Evolutionary conservation across 1,284 basidiomycete genomes (phyloP), one percentile per base, ranked within the genome.

Genomic region (Wallemia mellicola): DNA sequence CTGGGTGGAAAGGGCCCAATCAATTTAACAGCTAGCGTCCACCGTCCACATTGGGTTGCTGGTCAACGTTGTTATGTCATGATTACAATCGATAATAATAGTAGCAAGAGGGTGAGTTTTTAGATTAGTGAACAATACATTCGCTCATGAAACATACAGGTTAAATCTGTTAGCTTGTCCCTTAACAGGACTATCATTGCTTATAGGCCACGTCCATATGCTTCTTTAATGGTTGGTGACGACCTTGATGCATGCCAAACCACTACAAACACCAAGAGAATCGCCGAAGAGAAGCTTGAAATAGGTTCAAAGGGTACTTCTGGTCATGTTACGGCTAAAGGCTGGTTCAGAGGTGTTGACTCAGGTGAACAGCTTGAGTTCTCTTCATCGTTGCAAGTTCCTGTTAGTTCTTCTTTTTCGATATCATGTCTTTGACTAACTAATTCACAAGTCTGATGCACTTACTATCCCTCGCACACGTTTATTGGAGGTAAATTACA

Each of bases 281-380:
- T 88, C 1, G 75, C 78, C 1, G 80, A 81, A 65, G 76, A 76
- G 28, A 71, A 73, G 1, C 73, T 87, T 26, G 77, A 81, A 65
- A 79, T 82, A 66, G 78, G 79, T 14, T 76, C 81, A 60, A 75
- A 75, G 56, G 77, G 76, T 24, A 71, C 77, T 1, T 76, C 77
- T 63, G 81, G 81, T 1, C 74, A 77, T 65, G 81, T 83, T 2
- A 87, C 83, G 33, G 81, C 83, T 2, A 82, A 80, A 65, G 84
- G 85, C 0, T 88, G 84, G 82, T 91, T 86, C 86, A 75, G 79
- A 1, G 86, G 86, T 7, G 78, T 89, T 3, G 72, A 74, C 22
- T 72, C 81, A 2, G 78, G 79, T 0, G 78, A 81, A 63, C 72
- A 73, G 1, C 67, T 75, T 60, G 76, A 78, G 61, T 79, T 83